Base-by-base conservation (phyloP, 164 flowering plant genomes). In the Nymphaea thermarum region DNA sequence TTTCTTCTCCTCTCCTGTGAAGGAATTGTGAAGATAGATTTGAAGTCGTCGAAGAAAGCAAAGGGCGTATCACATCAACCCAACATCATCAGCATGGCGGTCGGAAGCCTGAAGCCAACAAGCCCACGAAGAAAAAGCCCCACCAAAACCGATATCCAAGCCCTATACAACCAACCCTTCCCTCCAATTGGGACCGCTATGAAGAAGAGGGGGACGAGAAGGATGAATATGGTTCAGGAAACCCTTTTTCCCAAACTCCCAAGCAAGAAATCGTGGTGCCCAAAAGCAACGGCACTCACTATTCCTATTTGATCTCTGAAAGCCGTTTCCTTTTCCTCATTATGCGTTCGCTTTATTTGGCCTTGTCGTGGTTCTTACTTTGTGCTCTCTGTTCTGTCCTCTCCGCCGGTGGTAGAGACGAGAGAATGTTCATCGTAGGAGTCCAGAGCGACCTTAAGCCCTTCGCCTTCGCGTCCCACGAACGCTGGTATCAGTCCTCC, bases 121-220 rank as follows among this genome's bases (percentile, higher is more conserved):
- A 51, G 14, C 14, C 57, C 57, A 8, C 57, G 57, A 51, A 69
- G 53, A 79, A 75, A 55, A 18, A 75, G 12, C 72, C 15, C 18
- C 78, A 25, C 5, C 77, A 70, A 16, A 47, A 73, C 10, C 36
- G 59, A 4, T 60, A 79, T 63, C 66, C 66, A 6, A 43, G 6
- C 11, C 66, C 17, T 3, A 43, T 17, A 7, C 45, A 14, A 17
- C 66, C 43, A 17, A 60, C 67, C 15, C 84, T 86, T 5, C 89
- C 91, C 7, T 80, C 89, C 1, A 91, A 91, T 75, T 84, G 88
- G 91, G 91, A 89, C 76, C 90, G 97, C 1, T 88, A 87, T 63
- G 86, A 71, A n/a, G 86, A 81, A 11, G 74, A 76, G 3, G 86
- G 82, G 55, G 18, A 45, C 16, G 85, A 79, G 57, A 51, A 4